Conservation (phyloP, 2,329 filamentous ascomycete genomes). For the Canariomyces notabilis region DNA sequence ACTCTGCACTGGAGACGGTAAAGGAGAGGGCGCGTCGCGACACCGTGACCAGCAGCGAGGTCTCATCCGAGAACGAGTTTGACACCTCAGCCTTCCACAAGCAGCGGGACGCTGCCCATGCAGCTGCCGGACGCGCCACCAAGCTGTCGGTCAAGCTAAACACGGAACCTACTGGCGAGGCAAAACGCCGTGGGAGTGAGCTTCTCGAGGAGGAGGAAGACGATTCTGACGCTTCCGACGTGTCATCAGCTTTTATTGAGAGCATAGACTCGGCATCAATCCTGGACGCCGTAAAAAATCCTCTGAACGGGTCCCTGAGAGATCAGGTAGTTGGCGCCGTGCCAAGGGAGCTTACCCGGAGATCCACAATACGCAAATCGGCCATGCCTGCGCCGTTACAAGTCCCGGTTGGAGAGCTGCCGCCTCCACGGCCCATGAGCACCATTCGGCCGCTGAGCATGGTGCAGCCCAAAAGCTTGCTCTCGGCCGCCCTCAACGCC, state of each 20-base stretch:
- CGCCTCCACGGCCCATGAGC: constrained; percentile 64
- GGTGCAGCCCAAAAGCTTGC: constrained; percentile 62
- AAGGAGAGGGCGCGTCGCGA: constrained; percentile 67
- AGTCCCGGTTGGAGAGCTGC: constrained; percentile 56
- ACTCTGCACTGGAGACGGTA: constrained; percentile 64
- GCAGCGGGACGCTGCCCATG: constrained; percentile 56
- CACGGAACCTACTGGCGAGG: constrained; percentile 41
- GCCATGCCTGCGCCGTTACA: constrained; percentile 52
- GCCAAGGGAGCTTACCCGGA: constrained; percentile 54
- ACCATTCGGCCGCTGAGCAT: constrained; percentile 61
- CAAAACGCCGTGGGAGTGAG: constrained; percentile 44
- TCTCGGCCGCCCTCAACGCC: constrained; percentile 68
- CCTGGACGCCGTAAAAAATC: constrained; percentile 58
- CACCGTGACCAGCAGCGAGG: constrained; percentile 75
- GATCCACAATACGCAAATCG: constrained; percentile 60
- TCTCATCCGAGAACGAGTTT: constrained; percentile 77
- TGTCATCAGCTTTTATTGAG: constrained; percentile 60
- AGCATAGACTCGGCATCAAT: constrained; percentile 69
- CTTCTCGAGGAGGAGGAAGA: constrained; percentile 53
- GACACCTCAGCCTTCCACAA: constrained; percentile 62
- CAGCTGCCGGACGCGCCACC: constrained; percentile 51
- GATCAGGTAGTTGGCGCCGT: constrained; percentile 60
- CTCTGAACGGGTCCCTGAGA: constrained; percentile 50
- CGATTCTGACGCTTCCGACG: constrained; percentile 57
- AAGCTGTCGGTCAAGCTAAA: constrained; percentile 50